A percentile compares a stretch with the other conserved stretches of the same genome.
These are phyloP conservation scores for Tolypocladium paradoxum DNA, from an alignment of 2,329 filamentous ascomycete genomes.

Conservation along the genomic window DNA sequence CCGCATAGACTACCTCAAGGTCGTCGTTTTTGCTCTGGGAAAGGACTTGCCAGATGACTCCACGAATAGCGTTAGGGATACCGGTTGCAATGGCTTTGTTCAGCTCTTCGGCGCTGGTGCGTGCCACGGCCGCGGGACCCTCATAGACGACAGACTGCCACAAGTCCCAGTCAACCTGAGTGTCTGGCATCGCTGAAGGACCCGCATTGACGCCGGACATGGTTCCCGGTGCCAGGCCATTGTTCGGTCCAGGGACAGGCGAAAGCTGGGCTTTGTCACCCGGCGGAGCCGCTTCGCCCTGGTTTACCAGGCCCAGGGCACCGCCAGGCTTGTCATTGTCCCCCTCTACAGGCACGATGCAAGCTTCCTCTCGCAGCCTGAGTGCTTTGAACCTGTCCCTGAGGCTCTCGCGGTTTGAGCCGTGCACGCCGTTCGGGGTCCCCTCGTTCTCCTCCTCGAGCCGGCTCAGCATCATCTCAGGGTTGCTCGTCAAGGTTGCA, in stretches of 20 bases:
- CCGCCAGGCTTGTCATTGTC: constrained; percentile 39
- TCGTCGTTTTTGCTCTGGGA: constrained; percentile 92
- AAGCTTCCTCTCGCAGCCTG: constrained; percentile 62
- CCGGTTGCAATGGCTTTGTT: constrained; percentile 85
- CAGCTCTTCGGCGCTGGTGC: constrained; percentile 80
- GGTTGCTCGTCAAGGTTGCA: constrained; percentile 67
- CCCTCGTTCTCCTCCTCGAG: constrained; percentile 61
- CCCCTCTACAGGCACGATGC: constrained; percentile 38
- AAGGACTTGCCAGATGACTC: constrained; percentile 97
- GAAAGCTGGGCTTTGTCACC: constrained; percentile 26
- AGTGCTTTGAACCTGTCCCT: constrained; percentile 72
- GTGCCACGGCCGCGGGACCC: constrained; percentile 77
- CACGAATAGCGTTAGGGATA: constrained; percentile 88
- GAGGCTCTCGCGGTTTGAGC: constrained; percentile 48
- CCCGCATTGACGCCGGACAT: constrained; percentile 71
- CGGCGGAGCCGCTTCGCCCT: constrained; percentile 13
- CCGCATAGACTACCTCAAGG: constrained; percentile 75
- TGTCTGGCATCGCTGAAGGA: constrained; percentile 57
- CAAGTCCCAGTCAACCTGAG: constrained; percentile 92
- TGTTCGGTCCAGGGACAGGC: constrained; percentile 54
- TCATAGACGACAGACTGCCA: constrained; percentile 97
- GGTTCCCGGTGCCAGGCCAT: constrained; percentile 70
- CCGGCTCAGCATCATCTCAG: constrained; percentile 66
- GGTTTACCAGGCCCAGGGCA: constrained; percentile 10
- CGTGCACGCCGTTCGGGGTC: constrained; percentile 31